Conservation (phyloP, 768 basidiomycete species). For the Boletus reticulatus region DNA sequence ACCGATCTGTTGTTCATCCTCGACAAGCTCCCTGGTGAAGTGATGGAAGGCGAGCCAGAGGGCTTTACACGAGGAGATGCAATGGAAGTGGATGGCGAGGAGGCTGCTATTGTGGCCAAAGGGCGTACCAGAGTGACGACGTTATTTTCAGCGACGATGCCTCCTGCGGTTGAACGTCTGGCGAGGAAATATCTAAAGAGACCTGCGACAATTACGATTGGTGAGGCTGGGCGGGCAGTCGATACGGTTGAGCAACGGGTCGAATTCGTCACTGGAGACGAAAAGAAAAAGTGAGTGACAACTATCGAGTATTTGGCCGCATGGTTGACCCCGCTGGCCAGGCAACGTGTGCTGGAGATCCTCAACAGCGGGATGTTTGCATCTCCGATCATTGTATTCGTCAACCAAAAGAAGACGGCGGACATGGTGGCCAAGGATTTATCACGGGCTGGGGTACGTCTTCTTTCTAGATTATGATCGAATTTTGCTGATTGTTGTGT, state of each 20-base stretch:
- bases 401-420: slow-evolving; percentile 99
- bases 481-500: slow-evolving; percentile 2
- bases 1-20: slow-evolving; percentile 91
- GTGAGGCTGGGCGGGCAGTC: slow-evolving; percentile 96
- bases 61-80: slow-evolving; percentile 39
- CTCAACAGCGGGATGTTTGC: slow-evolving; percentile 81
- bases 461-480: not conserved
- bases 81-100: slow-evolving; percentile 77
- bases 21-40: slow-evolving; percentile 84
- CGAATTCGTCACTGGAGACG: slow-evolving; percentile 89
- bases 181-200: slow-evolving; percentile 91
- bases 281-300: slow-evolving; percentile 87
- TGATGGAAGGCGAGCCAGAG: slow-evolving; percentile 74
- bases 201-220: slow-evolving; percentile 95
- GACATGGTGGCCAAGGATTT: slow-evolving; percentile 97
- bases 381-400: slow-evolving; percentile 96
- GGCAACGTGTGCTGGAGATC: slow-evolving; percentile 85
- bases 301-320: not conserved
- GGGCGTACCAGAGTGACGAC: slow-evolving; percentile 91
- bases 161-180: slow-evolving; percentile 91
- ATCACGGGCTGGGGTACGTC: slow-evolving; percentile 78
- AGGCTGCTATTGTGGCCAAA: slow-evolving; percentile 47
- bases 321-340: slow-evolving; percentile 30
- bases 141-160: slow-evolving; percentile 98
- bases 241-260: slow-evolving; percentile 97